Conservation (phyloP, 176 grass and related monocot genomes). For the Thalia dealbata region DNA sequence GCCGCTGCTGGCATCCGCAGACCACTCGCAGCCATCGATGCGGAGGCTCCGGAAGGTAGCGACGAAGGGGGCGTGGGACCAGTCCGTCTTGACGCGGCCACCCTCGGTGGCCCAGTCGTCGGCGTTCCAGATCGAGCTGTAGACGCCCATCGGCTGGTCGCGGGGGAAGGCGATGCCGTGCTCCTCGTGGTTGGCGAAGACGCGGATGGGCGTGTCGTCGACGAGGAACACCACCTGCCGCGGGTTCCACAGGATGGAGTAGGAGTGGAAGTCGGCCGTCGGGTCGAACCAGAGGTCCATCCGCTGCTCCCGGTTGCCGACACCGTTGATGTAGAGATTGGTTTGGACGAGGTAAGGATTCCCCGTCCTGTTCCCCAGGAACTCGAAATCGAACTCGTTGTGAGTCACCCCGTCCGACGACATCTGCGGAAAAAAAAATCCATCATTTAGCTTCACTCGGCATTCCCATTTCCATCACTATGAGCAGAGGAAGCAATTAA, state of each 20-base stretch:
- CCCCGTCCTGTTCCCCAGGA: constrained; percentile 71
- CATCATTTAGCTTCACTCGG: neutral
- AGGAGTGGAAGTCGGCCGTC: constrained; percentile 55
- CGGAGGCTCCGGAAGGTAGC: constrained; percentile 50
- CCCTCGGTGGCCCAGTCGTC: constrained; percentile 99
- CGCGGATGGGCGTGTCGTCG: constrained; percentile 82
- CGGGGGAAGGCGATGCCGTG: constrained; percentile 35
- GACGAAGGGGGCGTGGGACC: constrained; percentile 90
- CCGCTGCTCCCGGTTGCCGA: constrained; percentile 86
- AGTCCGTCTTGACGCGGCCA: constrained; percentile 89
- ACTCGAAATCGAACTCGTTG: constrained; percentile 99
- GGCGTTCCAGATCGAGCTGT: constrained; percentile 97
- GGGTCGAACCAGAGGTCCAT: constrained; percentile 95
- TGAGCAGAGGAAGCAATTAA: neutral
- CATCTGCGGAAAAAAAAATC: constrained; percentile 17
- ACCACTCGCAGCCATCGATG: constrained; percentile 77
- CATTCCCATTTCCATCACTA: neutral
- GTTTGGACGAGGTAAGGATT: constrained; percentile 97
- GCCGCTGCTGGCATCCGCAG: constrained; percentile 13
- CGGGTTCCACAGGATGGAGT: constrained; percentile 67
- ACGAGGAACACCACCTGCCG: constrained; percentile 90
- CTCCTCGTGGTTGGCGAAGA: constrained; percentile 49
- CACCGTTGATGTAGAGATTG: constrained; percentile 90
- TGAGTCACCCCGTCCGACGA: constrained; percentile 61
- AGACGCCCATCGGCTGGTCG: constrained; percentile 77